Conservation (phyloP, 345 rosid species). For the Hypericum perforatum region DNA sequence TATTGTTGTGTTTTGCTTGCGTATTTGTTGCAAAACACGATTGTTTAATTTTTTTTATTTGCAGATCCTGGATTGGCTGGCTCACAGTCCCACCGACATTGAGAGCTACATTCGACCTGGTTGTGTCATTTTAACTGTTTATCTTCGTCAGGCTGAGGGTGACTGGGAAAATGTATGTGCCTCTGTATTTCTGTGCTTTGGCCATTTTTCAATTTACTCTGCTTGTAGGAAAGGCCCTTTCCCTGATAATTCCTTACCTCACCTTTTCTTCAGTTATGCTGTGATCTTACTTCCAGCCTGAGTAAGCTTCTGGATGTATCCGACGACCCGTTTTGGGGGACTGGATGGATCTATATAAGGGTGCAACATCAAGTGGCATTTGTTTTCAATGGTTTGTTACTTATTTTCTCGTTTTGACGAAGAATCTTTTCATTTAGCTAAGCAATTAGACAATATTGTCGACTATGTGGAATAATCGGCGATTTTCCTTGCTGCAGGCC, state of each 20-base stretch:
- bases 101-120: constrained; percentile 99
- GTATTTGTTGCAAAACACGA: constrained; percentile 11
- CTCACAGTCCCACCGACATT: constrained; percentile 94
- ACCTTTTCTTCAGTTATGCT: constrained; percentile 47
- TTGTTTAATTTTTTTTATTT: constrained; percentile 20
- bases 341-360: constrained; percentile 76
- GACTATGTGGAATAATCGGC: constrained; percentile 7
- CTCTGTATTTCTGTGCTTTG: constrained; percentile 3
- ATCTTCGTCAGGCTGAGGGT: constrained; percentile 77
- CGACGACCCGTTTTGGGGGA: constrained; percentile 71
- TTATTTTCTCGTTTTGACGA: constrained; percentile 10
- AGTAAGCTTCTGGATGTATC: constrained; percentile 69
- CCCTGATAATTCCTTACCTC: constrained; percentile 18
- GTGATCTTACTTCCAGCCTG: constrained; percentile 63
- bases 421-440: constrained; percentile 2
- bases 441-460: not conserved
- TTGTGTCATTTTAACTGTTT: constrained; percentile 70
- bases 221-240: not conserved
- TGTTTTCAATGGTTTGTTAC: constrained; percentile 51
- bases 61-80: constrained; percentile 91
- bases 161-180: constrained; percentile 87
- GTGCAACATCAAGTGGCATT: constrained; percentile 82
- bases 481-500: constrained; percentile 46
- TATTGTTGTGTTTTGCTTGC: constrained; percentile 9
- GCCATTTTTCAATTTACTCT: not conserved